Evolutionary conservation across 1,284 basidiomycete genomes (phyloP), one percentile per base, ranked within the genome.

Genomic region (Cerrena zonata): DNA sequence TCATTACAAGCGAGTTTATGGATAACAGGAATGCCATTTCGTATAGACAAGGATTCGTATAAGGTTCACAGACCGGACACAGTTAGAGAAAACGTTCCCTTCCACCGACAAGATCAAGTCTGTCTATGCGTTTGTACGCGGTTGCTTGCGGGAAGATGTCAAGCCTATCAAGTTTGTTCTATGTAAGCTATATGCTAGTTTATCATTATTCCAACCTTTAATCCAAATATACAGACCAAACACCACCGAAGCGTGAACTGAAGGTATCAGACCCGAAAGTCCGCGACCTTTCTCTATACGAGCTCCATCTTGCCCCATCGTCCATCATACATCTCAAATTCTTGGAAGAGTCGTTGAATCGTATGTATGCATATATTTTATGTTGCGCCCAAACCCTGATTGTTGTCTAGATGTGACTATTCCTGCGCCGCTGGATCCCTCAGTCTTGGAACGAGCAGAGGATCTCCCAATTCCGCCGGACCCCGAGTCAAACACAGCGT

Each of bases 111-210:
- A 86, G 61, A 91, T 94, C 51, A 77, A 78, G 47, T 75, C 82
- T 2, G 78, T 94, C 2, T 94, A 94, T 64, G 84, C 82, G 2
- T 92, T 94, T 58, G 87, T 94, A 41, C 78, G 88, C 21, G 69
- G 73, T n/a, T 78, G 79, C 21, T 69, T 94, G 39, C 72, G 79
- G 36, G 86, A 89, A 46, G 84, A 87, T 54, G 79, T 82, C 27
- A 82, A 85, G 60, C 73, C 80, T 3, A 80, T 83, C 66, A 88
- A 89, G 56, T 93, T 92, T 59, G 76, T 91, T 22, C 74, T 94
- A 44, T 94, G 89, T 91, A 60, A n/a, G n/a, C n/a, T 11, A 11
- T 37, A 36, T 23, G 39, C 21, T 22, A 4, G 36, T 5, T 19
- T n/a, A 25, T 27, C 27, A 26, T 34, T 10, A 19, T 11, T 21